phyloP scores from a whole-genome alignment of 177 flowering plant species.

The Telopea speciosissima region DNA sequence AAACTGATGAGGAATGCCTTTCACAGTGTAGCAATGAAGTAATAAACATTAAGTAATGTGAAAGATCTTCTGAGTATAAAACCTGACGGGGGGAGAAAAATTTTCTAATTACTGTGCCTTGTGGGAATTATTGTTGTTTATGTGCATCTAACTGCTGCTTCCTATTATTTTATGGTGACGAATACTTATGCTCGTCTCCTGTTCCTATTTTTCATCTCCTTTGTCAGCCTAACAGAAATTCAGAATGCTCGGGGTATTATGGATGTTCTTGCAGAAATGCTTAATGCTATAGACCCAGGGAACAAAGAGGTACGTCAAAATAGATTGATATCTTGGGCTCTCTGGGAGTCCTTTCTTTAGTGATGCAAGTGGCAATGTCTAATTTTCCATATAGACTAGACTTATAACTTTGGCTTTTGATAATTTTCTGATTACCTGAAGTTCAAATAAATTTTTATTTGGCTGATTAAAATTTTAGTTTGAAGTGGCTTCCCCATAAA shows the following conservation, averaged over 20 bases:
- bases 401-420: too few species aligned
- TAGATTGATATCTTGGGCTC: background rate
- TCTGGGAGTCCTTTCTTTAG: too few species aligned
- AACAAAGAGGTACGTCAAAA: constrained; percentile 67
- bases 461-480: background rate
- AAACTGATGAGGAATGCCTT: background rate
- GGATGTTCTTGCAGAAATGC: constrained; percentile 98
- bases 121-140: background rate
- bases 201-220: constrained; percentile 1
- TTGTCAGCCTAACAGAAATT: constrained; percentile 76
- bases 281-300: constrained; percentile 82
- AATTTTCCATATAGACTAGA: too few species aligned
- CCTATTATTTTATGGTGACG: constrained; percentile 4
- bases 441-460: too few species aligned
- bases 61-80: too few species aligned
- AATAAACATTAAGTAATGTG: background rate
- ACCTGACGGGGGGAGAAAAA: too few species aligned
- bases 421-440: too few species aligned
- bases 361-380: too few species aligned
- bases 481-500: background rate
- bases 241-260: constrained; percentile 96
- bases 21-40: too few species aligned
- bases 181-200: background rate
- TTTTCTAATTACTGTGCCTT: background rate
- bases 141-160: background rate